Percentiles rank a stretch among this genome's conserved stretches.
Conservation (phyloP, 805 yeast genomes). For the Babjeviella inositovora region DNA sequence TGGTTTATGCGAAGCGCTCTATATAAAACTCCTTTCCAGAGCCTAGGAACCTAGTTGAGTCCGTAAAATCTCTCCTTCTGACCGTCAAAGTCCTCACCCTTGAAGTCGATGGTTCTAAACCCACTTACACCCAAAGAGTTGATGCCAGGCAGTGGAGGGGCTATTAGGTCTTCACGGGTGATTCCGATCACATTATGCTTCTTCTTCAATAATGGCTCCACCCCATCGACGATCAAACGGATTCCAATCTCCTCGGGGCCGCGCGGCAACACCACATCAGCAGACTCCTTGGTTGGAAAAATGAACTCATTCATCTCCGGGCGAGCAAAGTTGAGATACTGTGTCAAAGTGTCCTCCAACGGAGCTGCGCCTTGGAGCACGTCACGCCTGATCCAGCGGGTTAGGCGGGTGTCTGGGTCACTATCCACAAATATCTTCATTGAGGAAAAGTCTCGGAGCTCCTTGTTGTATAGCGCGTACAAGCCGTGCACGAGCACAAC, state of each 20-base stretch:
- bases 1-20: neutral
- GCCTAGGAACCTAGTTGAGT: constrained; percentile 6
- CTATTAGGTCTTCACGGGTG: constrained; percentile 1
- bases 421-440: constrained; percentile 66
- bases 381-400: constrained; percentile 46
- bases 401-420: constrained; percentile 72
- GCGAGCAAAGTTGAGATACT: constrained; percentile 39
- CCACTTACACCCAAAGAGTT: constrained; percentile 5
- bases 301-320: constrained; percentile 55
- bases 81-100: constrained; percentile 15
- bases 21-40: neutral
- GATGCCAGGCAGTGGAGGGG: too few species aligned
- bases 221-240: constrained; percentile 46
- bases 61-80: constrained; percentile 28
- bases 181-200: neutral
- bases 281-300: constrained; percentile 50
- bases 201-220: constrained; percentile 18
- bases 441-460: constrained; percentile 35
- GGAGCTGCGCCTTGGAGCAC: constrained; percentile 2
- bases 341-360: constrained; percentile 19
- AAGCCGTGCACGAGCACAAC: constrained; percentile 54
- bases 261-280: constrained; percentile 62
- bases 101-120: constrained; percentile 10
- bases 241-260: constrained; percentile 51
- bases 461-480: constrained; percentile 58